A percentile compares a stretch with the other conserved stretches of the same genome.
phyloP scores from a whole-genome alignment of 257 asterid species.

The Mentha longifolia region DNA sequence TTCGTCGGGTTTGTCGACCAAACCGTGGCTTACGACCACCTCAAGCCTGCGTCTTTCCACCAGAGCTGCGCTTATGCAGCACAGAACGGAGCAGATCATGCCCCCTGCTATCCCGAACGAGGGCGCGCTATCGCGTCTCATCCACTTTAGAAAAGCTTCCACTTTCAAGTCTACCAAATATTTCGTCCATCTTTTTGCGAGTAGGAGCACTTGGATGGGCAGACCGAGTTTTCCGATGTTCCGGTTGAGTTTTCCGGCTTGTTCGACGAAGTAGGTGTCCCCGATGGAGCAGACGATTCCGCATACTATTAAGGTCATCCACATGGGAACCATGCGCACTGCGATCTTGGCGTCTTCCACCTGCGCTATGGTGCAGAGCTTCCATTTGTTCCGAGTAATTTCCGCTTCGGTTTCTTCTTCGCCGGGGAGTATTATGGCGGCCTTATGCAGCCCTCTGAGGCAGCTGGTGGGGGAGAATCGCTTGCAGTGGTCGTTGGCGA shows the following conservation, averaged over 20 bases:
- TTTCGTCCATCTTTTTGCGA: neutral
- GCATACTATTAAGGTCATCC: constrained; percentile 45
- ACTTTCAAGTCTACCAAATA: neutral
- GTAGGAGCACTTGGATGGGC: constrained; percentile 41
- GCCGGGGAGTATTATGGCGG: constrained; percentile 40
- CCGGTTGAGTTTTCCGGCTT: constrained; percentile 41
- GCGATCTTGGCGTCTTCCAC: constrained; percentile 39
- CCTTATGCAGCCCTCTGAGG: constrained; percentile 63
- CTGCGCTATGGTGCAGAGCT: constrained; percentile 26
- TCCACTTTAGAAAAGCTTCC: neutral
- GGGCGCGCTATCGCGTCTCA: constrained; percentile 25
- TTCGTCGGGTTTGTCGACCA: constrained; percentile 41
- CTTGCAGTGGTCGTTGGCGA: no score
- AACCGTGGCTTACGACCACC: constrained; percentile 34
- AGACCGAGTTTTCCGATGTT: constrained; percentile 34
- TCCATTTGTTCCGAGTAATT: constrained; percentile 16
- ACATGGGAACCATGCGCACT: constrained; percentile 44
- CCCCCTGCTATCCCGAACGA: constrained; percentile 41
- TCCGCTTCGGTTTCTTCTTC: neutral
- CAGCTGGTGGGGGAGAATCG: neutral
- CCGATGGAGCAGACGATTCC: constrained; percentile 44
- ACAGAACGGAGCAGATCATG: constrained; percentile 38
- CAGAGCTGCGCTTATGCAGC: constrained; percentile 38
- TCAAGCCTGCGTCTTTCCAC: neutral
- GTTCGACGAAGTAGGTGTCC: constrained; percentile 54